Evolutionary conservation across 345 rosid species (phyloP).

Genomic region (Gossypium mustelinum): DNA sequence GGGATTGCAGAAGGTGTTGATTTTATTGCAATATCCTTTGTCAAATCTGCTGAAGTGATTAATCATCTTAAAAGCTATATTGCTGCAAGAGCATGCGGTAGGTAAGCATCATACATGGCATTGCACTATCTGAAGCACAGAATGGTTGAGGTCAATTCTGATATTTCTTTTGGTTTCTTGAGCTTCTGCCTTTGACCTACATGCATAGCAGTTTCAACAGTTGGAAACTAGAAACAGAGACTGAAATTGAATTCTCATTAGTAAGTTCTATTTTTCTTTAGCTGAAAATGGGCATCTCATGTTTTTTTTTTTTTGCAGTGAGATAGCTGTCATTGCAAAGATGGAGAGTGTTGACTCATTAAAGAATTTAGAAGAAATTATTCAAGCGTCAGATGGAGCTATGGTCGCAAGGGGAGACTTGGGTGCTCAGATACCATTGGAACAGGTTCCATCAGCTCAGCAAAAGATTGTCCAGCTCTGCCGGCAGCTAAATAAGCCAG

Average conservation of each 20-base stretch:
- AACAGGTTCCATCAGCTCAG: constrained; percentile 97
- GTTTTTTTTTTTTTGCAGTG: constrained; percentile 41
- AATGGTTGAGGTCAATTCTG: background rate
- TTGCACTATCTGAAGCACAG: constrained; percentile 5
- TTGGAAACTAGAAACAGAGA: background rate
- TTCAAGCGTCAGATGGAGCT: constrained; percentile 94
- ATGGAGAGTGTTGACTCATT: constrained; percentile 93
- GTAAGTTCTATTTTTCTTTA: background rate
- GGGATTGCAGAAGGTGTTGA: constrained; percentile 97
- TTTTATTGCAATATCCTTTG: constrained; percentile 95
- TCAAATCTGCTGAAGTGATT: constrained; percentile 98
- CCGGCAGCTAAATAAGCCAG: constrained; percentile 90
- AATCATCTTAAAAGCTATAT: constrained; percentile 92
- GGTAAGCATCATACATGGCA: constrained; percentile 34
- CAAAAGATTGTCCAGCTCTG: constrained; percentile 79
- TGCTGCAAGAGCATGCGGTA: constrained; percentile 77
- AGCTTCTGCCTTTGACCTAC: background rate
- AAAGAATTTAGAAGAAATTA: constrained; percentile 83
- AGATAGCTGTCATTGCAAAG: constrained; percentile 86
- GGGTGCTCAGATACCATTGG: constrained; percentile 98
- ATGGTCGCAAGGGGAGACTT: constrained; percentile 99
- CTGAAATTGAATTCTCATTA: background rate
- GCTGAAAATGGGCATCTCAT: constrained; percentile 12
- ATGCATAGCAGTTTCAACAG: background rate
- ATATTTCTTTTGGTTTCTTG: background rate